Base-by-base conservation (phyloP, 2,329 filamentous ascomycete genomes). In the Ophidiomyces ophidiicola region DNA sequence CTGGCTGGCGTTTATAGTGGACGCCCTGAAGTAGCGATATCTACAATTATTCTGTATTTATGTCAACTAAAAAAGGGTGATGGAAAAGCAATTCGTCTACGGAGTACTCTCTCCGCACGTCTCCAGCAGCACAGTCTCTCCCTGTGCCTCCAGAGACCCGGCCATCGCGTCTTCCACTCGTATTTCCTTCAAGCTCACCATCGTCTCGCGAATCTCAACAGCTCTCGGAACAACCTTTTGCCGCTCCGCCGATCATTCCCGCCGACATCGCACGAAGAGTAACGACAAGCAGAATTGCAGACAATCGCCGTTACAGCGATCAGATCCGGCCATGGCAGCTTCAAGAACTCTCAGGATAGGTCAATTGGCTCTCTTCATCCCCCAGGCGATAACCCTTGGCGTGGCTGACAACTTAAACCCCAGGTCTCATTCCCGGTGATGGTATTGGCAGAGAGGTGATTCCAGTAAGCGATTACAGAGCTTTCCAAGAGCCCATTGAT, bases 371-470 rank as follows among this genome's bases (percentile, higher is more conserved):
- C 37, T 19, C 19, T 24, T 10, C 4, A 18, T 21, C 20, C 7
- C 29, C n/a, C 15, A 3, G 23, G 23, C 6, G 17, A 14, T 24
- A n/a, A 8, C 19, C 12, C 15, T 11, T 6, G n/a, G 19, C 20
- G 8, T 19, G 19, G 12, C 17, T 41, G 29, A 47, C 21, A 21
- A 35, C 41, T 37, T 41, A 28, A 39, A 42, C 42, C 30, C 28
- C 41, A 93, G 87, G 87, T 61, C 82, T 96, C 54, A 96, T 98
- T 60, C 83, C 90, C 54, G 90, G 90, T 58, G 90, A 98, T 67
- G 90, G 90, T 64, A 98, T 98, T 66, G 90, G 90, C 66, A 84
- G 84, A 60, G 90, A 98, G 68, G 90, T 98, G 61, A 96, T 98
- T 63, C 90, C 90, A 49, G 82, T 69, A 57, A 43, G 37, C 24